phyloP scores from a whole-genome alignment of 768 basidiomycete species.

The Tricholoma bakamatsutake region DNA sequence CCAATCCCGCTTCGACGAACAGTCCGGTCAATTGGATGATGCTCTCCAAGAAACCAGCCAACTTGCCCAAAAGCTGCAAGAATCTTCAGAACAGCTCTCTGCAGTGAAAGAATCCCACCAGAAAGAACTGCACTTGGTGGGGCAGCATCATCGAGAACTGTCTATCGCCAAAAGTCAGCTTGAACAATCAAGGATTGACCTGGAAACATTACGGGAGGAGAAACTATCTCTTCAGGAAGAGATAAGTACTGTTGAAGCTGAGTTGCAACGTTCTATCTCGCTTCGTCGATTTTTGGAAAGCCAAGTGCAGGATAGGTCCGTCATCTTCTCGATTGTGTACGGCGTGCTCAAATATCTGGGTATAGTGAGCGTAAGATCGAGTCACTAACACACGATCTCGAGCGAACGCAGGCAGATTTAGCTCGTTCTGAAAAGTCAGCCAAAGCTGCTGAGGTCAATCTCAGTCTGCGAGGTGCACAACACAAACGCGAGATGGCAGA shows the following conservation, averaged over 20 bases:
- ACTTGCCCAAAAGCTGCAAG: constrained; percentile 33
- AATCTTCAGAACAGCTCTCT: constrained; percentile 28
- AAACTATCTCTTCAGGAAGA: constrained; percentile 46
- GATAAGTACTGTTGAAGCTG: constrained; percentile 55
- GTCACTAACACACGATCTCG: constrained; percentile 33
- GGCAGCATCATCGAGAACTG: constrained; percentile 31
- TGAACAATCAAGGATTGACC: constrained; percentile 29
- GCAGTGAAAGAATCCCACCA: constrained; percentile 27
- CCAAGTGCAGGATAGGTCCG: constrained; percentile 58
- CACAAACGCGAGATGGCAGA: constrained; percentile 58
- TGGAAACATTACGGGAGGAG: constrained; percentile 41
- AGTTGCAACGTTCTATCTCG: constrained; percentile 59
- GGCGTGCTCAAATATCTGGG: constrained; percentile 1
- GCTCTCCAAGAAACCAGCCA: constrained; percentile 32
- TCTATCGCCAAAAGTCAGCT: constrained; percentile 32
- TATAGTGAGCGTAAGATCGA: constrained; percentile 43
- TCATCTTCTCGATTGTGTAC: background rate
- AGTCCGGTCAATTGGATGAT: constrained; percentile 30
- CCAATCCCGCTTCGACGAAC: constrained; percentile 29
- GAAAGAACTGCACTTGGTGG: constrained; percentile 26
- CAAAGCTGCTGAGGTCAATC: constrained; percentile 60
- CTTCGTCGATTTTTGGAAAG: constrained; percentile 57
- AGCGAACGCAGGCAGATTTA: constrained; percentile 37
- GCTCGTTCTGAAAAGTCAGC: constrained; percentile 50
- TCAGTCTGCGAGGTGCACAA: constrained; percentile 58